Evolutionary conservation across 805 yeast genomes (phyloP).

Genomic region (Torulaspora gathmanii): DNA sequence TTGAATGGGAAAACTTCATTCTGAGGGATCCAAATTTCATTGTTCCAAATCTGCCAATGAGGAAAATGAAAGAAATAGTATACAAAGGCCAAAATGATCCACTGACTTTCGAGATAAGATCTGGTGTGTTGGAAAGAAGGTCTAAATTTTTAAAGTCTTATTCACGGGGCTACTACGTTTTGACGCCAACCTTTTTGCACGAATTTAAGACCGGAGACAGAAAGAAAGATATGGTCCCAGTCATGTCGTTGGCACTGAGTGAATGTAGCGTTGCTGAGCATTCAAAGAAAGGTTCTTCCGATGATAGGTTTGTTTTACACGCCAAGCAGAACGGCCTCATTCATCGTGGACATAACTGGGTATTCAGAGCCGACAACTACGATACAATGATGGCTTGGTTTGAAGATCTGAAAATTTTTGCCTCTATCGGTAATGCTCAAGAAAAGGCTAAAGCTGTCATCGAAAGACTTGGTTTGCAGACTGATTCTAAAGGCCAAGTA

Average conservation of each 20-base stretch:
- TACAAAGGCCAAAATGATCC: conserved; percentile 70
- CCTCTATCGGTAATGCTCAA: conserved; percentile 55
- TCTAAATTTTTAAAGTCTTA: conserved; percentile 91
- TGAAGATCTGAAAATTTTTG: conserved; percentile 65
- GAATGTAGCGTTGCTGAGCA: conserved; percentile 82
- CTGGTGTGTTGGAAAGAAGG: conserved; percentile 82
- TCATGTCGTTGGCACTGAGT: conserved; percentile 73
- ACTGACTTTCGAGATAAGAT: conserved; percentile 59
- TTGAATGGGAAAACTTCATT: conserved; percentile 87
- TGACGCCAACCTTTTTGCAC: conserved; percentile 83
- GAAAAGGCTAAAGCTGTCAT: conserved; percentile 48
- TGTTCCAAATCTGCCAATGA: conserved; percentile 54
- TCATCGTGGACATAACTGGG: conserved; percentile 85
- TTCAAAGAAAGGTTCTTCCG: conserved; percentile 63
- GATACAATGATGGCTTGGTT: conserved; percentile 82
- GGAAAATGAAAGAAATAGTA: conserved; percentile 55
- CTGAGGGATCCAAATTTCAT: conserved; percentile 67
- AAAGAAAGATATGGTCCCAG: conserved; percentile 73
- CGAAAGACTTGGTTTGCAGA: conserved; percentile 21
- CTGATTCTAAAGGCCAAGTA: conserved; percentile 14
- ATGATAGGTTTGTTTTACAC: conserved; percentile 73
- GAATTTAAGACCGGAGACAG: conserved; percentile 85
- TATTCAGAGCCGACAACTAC: conserved; percentile 84
- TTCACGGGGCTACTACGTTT: conserved; percentile 83
- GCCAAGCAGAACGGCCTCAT: conserved; percentile 71